phyloP scores from a whole-genome alignment of 176 grass and related monocot species.

The Ampelocalamus luodianensis region DNA sequence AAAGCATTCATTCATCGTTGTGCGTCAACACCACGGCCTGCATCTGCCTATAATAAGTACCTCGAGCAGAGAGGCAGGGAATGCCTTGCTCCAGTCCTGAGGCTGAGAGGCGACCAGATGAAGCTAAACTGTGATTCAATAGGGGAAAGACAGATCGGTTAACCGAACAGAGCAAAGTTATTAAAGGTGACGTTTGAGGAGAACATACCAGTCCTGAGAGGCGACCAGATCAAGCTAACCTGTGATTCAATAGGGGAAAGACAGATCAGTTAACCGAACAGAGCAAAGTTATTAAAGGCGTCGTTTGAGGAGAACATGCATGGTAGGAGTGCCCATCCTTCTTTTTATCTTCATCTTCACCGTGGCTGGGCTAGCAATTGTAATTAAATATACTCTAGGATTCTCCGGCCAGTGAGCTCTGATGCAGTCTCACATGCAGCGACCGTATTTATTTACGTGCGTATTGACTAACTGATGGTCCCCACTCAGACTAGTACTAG shows the following conservation, averaged over 20 bases:
- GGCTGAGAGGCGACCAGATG: background rate
- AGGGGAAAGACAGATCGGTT: constrained; percentile 9
- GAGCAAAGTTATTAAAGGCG: background rate
- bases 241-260: constrained; percentile 8
- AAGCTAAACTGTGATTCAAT: constrained; percentile 12
- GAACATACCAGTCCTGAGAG: constrained; percentile 28
- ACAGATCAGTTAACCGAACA: background rate
- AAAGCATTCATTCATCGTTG: background rate
- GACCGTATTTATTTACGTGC: constrained; percentile 24
- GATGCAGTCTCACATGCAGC: constrained; percentile 51
- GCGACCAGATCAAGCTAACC: constrained; percentile 17
- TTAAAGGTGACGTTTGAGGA: constrained; percentile 1
- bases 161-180: background rate
- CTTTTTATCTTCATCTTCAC: constrained; percentile 9
- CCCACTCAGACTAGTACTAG: background rate
- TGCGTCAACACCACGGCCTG: background rate
- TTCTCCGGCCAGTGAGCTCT: constrained; percentile 32
- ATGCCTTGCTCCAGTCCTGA: background rate
- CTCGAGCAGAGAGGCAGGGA: background rate
- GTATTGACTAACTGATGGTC: constrained; percentile 50
- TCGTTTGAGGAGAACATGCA: constrained; percentile 44
- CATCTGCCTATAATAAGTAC: background rate
- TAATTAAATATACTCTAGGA: constrained; percentile 8
- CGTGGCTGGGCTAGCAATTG: background rate
- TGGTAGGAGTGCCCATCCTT: background rate